Evolutionary conservation across 176 grass and related monocot species (phyloP).

Genomic region (Hordeum vulgare): MorexV3_pseudomolecules_assembly NC_058524.1:10020436-10020935

Average conservation of each 20-base stretch:
- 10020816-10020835: conserved; percentile 12
- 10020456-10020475: too few relatives aligned
- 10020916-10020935: conserved; percentile 14
- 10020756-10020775: conserved; percentile 18
- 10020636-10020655: conserved; percentile 41
- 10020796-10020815: too few relatives aligned
- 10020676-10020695: not conserved
- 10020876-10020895: conserved; percentile 41
- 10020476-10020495: too few relatives aligned
- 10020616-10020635: conserved; percentile 19
- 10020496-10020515: conserved; percentile 21
- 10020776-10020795: too few relatives aligned
- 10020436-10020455: too few relatives aligned
- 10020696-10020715: conserved; percentile 37
- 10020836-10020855: conserved; percentile 41
- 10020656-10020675: conserved; percentile 38
- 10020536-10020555: conserved; percentile 46
- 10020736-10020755: conserved; percentile 42
- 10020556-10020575: conserved; percentile 36
- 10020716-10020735: conserved; percentile 14
- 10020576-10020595: conserved; percentile 20
- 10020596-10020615: not conserved
- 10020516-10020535: conserved; percentile 34
- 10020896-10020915: conserved; percentile 23
- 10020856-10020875: conserved; percentile 41